Conservation (phyloP, 306 rosid genomes). For the Quercus suber region DNA sequence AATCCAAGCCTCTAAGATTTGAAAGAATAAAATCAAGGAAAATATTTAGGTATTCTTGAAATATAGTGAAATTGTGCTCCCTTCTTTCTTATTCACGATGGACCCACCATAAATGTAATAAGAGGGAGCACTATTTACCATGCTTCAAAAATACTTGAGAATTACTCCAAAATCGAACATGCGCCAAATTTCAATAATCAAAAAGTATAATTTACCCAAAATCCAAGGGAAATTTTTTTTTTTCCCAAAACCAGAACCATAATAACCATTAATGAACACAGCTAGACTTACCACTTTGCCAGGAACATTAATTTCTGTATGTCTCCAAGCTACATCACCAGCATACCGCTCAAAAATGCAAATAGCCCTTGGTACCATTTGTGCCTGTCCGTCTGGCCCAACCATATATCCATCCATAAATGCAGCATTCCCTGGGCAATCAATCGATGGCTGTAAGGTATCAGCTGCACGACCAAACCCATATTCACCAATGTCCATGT, state of each 20-base stretch:
- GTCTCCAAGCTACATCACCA: slow-evolving; percentile 77
- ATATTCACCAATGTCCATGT: slow-evolving; percentile 81
- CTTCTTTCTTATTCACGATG: no score
- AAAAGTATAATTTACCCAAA: no score
- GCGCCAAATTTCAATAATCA: no score
- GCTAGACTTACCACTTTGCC: slow-evolving; percentile 43
- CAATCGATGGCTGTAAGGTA: slow-evolving; percentile 53
- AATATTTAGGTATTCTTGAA: no score
- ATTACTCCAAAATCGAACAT: no score
- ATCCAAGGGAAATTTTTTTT: no score
- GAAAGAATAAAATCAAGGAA: no score
- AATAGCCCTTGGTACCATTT: slow-evolving; percentile 61
- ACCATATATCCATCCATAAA: slow-evolving; percentile 70
- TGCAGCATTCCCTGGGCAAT: slow-evolving; percentile 70
- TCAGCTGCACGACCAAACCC: slow-evolving; percentile 86
- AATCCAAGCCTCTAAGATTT: no score
- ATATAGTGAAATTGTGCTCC: accelerated
- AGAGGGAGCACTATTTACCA: accelerated
- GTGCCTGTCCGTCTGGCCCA: slow-evolving; percentile 63
- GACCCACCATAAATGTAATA: accelerated
- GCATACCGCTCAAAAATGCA: slow-evolving; percentile 70
- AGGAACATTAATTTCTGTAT: slow-evolving; percentile 81
- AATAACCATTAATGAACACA: neutral
- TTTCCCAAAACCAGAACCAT: neutral
- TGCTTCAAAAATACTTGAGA: no score